These are phyloP conservation scores for Ophiostoma himal-ulmi DNA, from an alignment of 2,329 filamentous ascomycete genomes.

Conservation along the genomic window DNA sequence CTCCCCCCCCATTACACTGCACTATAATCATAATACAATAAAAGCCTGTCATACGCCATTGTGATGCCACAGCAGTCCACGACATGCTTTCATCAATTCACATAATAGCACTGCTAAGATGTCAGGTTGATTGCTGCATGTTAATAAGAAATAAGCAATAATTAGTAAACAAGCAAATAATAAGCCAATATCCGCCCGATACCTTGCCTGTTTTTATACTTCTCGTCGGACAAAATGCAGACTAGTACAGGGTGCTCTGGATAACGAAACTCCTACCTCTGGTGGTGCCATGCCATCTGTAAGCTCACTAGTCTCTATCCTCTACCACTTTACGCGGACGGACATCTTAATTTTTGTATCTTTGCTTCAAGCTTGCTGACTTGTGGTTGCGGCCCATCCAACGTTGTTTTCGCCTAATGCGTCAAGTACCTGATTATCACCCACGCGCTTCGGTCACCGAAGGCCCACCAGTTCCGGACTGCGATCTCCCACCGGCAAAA, in stretches of 20 bases:
- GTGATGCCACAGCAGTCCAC: not conserved
- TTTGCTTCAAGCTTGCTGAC: slow-evolving; percentile 8
- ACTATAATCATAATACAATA: not conserved
- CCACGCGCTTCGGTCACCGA: slow-evolving; percentile 44
- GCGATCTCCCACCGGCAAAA: slow-evolving; percentile 31
- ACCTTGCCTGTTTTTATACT: not conserved
- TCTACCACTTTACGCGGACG: not conserved
- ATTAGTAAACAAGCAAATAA: not conserved
- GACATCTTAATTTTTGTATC: not conserved
- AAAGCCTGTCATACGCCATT: not conserved
- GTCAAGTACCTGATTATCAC: slow-evolving; percentile 36
- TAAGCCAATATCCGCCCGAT: not conserved
- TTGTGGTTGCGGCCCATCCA: slow-evolving; percentile 18
- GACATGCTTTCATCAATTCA: not conserved
- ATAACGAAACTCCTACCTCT: not conserved
- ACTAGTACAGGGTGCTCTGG: not conserved
- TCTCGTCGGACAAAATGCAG: not conserved
- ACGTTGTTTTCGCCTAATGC: slow-evolving; percentile 30
- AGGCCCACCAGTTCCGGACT: slow-evolving; percentile 36
- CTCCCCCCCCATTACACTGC: not conserved
- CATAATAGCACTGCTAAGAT: not conserved
- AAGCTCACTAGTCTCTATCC: not conserved
- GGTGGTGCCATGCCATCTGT: not conserved
- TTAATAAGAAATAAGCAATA: not conserved
- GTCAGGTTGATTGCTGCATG: not conserved